Evolutionary conservation across 768 basidiomycete genomes (phyloP), one percentile per base, ranked within the genome.

Genomic region (Podaxis sp.): DNA sequence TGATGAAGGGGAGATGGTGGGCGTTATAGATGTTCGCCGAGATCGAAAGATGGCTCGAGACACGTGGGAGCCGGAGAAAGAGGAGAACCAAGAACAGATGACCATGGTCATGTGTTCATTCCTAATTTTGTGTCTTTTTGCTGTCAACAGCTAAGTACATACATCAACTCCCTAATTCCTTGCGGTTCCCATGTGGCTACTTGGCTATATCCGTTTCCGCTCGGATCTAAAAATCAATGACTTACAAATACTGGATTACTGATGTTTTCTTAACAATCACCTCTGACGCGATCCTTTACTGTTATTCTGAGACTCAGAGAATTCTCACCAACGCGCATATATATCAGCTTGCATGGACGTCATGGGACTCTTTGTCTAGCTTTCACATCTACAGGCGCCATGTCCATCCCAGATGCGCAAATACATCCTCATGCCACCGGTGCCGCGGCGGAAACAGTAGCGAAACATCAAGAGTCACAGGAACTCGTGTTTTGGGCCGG

Each of bases 341-440:
- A 30, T 49, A 58, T 15, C 20, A 22, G 44, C 13, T 24, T 26
- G 22, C 13, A 38, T 7, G 37, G 54, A 30, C 22, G 3, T 50
- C 49, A 28, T 40, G 38, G 38, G 8, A 7, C 30, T 33, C 33
- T 0, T 33, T 33, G 0, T 33, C 33, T 33, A 10, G 33, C 8
- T 33, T 33, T 33, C 33, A 33, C 33, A 33, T 10, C 46, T 15
- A 40, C 6, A 11, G 10, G n/a, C 44, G 11, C n/a, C 26, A 62
- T 62, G 54, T 54, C 52, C n/a, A 33, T 33, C 33, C 33, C 33
- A 33, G 33, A 33, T 10, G 78, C 71, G 66, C 67, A 83, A n/a
- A 82, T 88, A 36, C 78, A 80, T 66, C 85, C 87, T 0, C 73
- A 76, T 64, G 87, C 88, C 7, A 89, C 88, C 0, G 87, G 82